phyloP scores from a whole-genome alignment of 2,329 filamentous ascomycete species.

The Fusarium xyrophilum region DNA sequence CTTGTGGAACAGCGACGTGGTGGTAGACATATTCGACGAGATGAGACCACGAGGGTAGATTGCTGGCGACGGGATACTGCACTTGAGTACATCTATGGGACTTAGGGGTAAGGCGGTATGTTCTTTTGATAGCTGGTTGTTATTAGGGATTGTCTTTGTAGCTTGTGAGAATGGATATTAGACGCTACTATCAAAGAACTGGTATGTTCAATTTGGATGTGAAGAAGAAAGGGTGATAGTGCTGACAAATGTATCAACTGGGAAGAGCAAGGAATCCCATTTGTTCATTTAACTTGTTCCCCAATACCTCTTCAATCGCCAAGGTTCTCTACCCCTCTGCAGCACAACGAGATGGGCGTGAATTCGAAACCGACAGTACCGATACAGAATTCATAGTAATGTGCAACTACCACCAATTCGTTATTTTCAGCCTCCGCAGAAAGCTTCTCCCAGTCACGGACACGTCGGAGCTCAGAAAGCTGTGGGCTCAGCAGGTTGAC shows the following conservation, averaged over 20 bases:
- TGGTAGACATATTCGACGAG: accelerated
- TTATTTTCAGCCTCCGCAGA: background rate
- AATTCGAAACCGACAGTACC: accelerated
- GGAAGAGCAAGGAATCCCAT: accelerated
- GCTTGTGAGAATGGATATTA: too few relatives aligned
- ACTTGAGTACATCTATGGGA: too few relatives aligned
- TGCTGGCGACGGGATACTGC: too few relatives aligned
- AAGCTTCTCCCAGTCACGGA: background rate
- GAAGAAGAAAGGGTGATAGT: too few relatives aligned
- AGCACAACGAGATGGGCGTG: background rate
- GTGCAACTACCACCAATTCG: background rate
- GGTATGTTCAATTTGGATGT: too few relatives aligned
- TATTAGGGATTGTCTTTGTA: accelerated
- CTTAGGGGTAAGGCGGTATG: accelerated
- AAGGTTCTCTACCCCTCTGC: too few relatives aligned
- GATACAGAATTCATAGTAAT: background rate
- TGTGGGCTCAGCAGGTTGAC: background rate
- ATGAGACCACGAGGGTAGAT: accelerated
- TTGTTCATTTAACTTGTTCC: background rate
- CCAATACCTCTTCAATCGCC: too few relatives aligned
- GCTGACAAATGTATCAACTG: background rate
- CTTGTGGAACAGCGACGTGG: accelerated
- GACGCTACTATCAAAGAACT: too few relatives aligned
- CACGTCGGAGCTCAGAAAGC: too few relatives aligned
- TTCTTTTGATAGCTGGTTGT: background rate